A percentile compares a stretch with the other conserved stretches of the same genome.
Conservation (phyloP, 169 alveolate genomes). For the Cryptosporidium ryanae region DNA sequence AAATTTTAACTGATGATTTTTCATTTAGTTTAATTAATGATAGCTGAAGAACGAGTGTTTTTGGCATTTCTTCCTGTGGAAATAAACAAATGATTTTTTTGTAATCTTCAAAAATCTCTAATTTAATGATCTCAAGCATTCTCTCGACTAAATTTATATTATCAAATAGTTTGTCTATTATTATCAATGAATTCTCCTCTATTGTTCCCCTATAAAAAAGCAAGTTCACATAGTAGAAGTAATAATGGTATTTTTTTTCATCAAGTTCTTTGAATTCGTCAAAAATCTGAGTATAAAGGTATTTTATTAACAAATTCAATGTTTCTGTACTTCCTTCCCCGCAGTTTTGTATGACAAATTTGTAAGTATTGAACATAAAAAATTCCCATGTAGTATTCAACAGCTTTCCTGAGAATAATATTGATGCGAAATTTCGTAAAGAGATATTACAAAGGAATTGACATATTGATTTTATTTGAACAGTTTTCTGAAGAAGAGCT, state of each 20-base stretch:
- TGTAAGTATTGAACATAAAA: conserved; percentile 9
- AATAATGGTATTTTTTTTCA: not conserved
- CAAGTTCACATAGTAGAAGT: not conserved
- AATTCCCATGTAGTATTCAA: conserved; percentile 9
- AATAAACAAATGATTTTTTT: not conserved
- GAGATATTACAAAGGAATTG: too few relatives aligned
- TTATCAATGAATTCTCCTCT: not conserved
- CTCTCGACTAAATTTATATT: conserved; percentile 18
- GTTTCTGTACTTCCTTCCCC: not conserved
- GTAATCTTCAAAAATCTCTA: conserved; percentile 4
- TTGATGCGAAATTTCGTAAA: not conserved
- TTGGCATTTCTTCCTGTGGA: not conserved
- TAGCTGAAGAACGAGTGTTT: conserved; percentile 2
- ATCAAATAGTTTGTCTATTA: conserved; percentile 2
- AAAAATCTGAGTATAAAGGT: conserved; percentile 10
- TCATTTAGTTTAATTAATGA: not conserved
- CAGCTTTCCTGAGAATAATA: not conserved
- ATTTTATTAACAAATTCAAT: not conserved
- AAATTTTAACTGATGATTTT: not conserved
- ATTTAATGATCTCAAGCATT: conserved; percentile 1
- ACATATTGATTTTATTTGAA: too few relatives aligned
- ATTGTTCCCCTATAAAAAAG: not conserved
- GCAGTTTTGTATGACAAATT: not conserved
- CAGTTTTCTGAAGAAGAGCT: too few relatives aligned
- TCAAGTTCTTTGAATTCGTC: conserved; percentile 2